Percentiles rank a stretch among this genome's conserved stretches.
phyloP scores from a whole-genome alignment of 179 eudicot genomes.

The Spinacia oleracea region DNA sequence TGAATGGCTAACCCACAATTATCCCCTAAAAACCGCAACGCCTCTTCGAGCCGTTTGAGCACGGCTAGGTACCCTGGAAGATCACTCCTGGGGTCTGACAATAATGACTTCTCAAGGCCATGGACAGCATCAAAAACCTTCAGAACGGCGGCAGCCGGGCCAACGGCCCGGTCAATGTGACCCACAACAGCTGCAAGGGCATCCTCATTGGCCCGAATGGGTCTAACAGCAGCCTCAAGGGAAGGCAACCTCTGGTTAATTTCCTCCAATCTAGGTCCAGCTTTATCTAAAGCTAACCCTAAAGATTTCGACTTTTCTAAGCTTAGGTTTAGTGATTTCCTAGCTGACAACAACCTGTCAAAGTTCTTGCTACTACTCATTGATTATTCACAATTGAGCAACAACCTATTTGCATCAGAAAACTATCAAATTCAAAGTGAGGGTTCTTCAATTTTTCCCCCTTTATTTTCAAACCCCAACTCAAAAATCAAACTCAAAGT shows the following conservation, averaged over 20 bases:
- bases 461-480: constrained; percentile 15
- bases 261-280: constrained; percentile 79
- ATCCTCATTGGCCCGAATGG: constrained; percentile 77
- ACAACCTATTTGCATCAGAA: constrained; percentile 34
- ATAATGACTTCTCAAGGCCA: constrained; percentile 82
- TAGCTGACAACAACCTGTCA: constrained; percentile 48
- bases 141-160: constrained; percentile 93
- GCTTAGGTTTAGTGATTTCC: constrained; percentile 53
- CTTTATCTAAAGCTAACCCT: constrained; percentile 49
- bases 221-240: constrained; percentile 81
- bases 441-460: neutral
- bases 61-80: constrained; percentile 85
- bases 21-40: constrained; percentile 75
- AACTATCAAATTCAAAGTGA: constrained; percentile 24
- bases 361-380: constrained; percentile 39
- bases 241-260: constrained; percentile 73
- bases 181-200: constrained; percentile 94
- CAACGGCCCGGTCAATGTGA: constrained; percentile 87
- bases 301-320: constrained; percentile 68
- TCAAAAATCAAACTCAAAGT: constrained; percentile 20
- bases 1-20: constrained; percentile 97
- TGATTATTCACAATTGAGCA: constrained; percentile 24
- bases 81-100: constrained; percentile 83
- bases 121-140: constrained; percentile 97
- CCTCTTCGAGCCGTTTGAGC: constrained; percentile 86